Evolutionary conservation across 2,329 filamentous ascomycete genomes (phyloP), one percentile per base, ranked within the genome.

Genomic region (Xylaria hypoxylon): DNA sequence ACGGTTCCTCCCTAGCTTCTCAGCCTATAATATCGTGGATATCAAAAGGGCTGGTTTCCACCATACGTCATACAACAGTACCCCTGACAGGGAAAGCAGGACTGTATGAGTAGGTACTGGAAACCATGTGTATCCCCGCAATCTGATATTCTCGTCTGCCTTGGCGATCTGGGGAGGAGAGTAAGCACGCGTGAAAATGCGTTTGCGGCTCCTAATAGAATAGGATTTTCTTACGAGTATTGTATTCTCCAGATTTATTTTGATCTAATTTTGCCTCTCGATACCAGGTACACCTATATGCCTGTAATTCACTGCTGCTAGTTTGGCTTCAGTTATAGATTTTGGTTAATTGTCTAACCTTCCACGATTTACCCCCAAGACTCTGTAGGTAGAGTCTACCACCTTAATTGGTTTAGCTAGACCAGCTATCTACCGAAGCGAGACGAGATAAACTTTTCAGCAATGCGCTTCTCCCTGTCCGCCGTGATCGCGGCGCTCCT

Each of bases 391-490:
- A 51, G n/a, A 22, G 35, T 24, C 24, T 31, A 50, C 15, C 19
- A 33, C 26, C 17, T 51, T 28, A 22, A 24, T 22, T 31, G 24
- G 17, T 31, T 11, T 22, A 11, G 8, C 26, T 13, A 22, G 15
- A 35, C 28, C n/a, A 11, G 40, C 47, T 17, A 44, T 13, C 26
- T 13, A 24, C 51, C 7, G 13, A 31, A 38, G 10, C 51, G 45
- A 31, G 33, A 58, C 45, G 8, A 22, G 11, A 44, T 22, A 31
- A 19, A 19, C 5, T n/a, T n/a, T 19, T 22, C 11, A 13, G 35
- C 33, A 15, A 70, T 70, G 68, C 68, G 63, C 15, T 35, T 68
- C 55, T 65, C 65, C 13, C 17, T 62, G 31, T 33, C 57, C 2
- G 40, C 53, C 42, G 3, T 38, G 35, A n/a, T 48, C 2, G 40